Conservation (phyloP, 2,329 filamentous ascomycete genomes). For the Monilinia vaccinii-corymbosi region DNA sequence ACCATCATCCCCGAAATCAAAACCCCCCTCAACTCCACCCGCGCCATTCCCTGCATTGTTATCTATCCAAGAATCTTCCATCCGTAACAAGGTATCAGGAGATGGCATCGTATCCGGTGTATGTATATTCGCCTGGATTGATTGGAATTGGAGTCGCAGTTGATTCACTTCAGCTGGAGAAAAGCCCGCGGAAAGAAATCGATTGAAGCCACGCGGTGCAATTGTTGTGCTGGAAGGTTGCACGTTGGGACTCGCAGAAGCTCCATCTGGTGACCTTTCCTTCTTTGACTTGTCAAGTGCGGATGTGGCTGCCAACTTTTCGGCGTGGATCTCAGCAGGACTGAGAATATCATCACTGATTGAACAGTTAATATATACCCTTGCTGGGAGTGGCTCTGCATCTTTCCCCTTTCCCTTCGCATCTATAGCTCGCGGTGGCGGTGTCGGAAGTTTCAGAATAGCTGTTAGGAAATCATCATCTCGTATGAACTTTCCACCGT, state of each 20-base stretch:
- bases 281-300: constrained; percentile 17
- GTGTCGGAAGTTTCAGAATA: constrained; percentile 55
- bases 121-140: constrained; percentile 71
- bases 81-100: constrained; percentile 60
- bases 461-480: constrained; percentile 60
- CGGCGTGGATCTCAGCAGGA: constrained; percentile 56
- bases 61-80: constrained; percentile 92
- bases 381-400: constrained; percentile 37
- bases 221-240: constrained; percentile 33
- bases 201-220: constrained; percentile 75
- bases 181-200: constrained; percentile 74
- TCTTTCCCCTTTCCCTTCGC: constrained; percentile 59
- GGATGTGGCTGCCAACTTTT: constrained; percentile 37
- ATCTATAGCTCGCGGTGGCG: constrained; percentile 35
- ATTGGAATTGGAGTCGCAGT: constrained; percentile 79
- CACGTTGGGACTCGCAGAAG: constrained; percentile 10
- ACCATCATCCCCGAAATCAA: constrained; percentile 32
- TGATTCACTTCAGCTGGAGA: constrained; percentile 73
- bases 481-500: constrained; percentile 76
- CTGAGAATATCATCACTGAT: constrained; percentile 72
- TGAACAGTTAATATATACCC: constrained; percentile 88
- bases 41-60: constrained; percentile 40
- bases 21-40: constrained; percentile 31
- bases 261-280: constrained; percentile 3
- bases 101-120: constrained; percentile 86